Evolutionary conservation across 2,329 filamentous ascomycete species (phyloP).

Genomic region (Torrubiellomyces zombiae): DNA sequence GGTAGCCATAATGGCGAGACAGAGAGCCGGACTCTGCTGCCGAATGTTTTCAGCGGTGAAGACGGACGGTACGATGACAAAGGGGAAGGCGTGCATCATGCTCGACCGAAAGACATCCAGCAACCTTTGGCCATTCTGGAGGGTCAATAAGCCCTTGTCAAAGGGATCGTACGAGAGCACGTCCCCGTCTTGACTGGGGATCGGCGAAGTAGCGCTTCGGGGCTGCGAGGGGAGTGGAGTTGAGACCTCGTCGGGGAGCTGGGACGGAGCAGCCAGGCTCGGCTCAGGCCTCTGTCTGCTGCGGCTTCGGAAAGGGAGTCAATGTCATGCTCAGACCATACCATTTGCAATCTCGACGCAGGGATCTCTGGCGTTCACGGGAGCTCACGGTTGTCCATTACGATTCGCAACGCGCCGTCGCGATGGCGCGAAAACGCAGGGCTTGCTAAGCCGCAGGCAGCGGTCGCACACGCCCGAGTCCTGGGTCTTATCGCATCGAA

Average conservation of each 20-base stretch:
- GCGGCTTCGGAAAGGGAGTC: too few species aligned
- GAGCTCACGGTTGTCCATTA: slow-evolving; percentile 5
- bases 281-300: too few species aligned
- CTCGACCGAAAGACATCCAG: slow-evolving; percentile 9
- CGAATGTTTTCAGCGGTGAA: slow-evolving; percentile 7
- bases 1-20: slow-evolving; percentile 13
- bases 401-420: slow-evolving; percentile 10
- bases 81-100: slow-evolving; percentile 13
- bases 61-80: slow-evolving; percentile 10
- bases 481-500: slow-evolving; percentile 17
- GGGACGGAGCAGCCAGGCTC: too few species aligned
- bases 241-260: too few species aligned
- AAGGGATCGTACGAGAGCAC: slow-evolving; percentile 10
- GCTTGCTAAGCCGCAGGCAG: slow-evolving; percentile 15
- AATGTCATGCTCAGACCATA: too few species aligned
- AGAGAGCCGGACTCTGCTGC: slow-evolving; percentile 10
- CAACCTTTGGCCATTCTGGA: slow-evolving; percentile 10
- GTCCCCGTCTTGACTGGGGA: slow-evolving; percentile 5
- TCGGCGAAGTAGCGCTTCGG: too few species aligned
- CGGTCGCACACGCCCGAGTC: slow-evolving; percentile 16
- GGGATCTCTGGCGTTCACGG: slow-evolving; percentile 3
- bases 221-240: too few species aligned
- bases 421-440: slow-evolving; percentile 15
- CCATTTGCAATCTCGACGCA: too few species aligned
- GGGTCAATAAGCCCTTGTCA: slow-evolving; percentile 6